A percentile compares a stretch with the other conserved stretches of the same genome.
Conservation (phyloP, 345 rosid species). For the Pistacia atlantica region DNA sequence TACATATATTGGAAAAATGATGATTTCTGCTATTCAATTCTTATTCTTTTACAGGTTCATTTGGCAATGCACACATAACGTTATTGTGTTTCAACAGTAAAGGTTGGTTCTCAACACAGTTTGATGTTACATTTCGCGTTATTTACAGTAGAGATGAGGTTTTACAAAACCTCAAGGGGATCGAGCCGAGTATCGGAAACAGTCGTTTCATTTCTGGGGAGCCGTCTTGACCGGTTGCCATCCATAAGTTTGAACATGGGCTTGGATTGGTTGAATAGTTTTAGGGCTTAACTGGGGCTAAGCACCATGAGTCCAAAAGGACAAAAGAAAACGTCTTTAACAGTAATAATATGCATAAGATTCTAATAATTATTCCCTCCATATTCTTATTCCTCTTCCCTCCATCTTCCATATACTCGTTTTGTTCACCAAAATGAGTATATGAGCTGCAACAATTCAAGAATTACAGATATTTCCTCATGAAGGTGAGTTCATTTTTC, state of each 20-base stretch:
- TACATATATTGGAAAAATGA: too few species aligned
- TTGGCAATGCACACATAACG: too few species aligned
- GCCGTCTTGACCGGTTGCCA: too few species aligned
- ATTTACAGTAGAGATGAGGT: too few species aligned
- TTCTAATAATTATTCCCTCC: conserved; percentile 23
- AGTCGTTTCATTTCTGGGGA: too few species aligned
- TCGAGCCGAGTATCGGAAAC: too few species aligned
- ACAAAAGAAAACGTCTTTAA: background rate
- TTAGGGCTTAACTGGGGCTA: background rate
- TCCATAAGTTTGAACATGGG: background rate
- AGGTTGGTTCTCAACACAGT: too few species aligned
- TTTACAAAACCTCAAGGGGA: too few species aligned
- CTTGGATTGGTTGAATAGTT: background rate
- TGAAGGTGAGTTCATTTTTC: conserved; percentile 10
- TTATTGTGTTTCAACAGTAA: too few species aligned
- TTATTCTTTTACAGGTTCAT: too few species aligned
- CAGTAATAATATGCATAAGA: background rate
- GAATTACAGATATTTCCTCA: background rate
- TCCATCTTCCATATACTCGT: background rate
- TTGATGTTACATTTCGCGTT: too few species aligned
- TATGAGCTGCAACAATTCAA: background rate
- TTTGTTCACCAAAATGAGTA: background rate
- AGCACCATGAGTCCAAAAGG: background rate
- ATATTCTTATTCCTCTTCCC: conserved; percentile 7
- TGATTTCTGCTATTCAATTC: too few species aligned